These are phyloP conservation scores for Nicotiana benthamiana DNA, from an alignment of 257 asterid genomes.

Conservation along the genomic window DNA sequence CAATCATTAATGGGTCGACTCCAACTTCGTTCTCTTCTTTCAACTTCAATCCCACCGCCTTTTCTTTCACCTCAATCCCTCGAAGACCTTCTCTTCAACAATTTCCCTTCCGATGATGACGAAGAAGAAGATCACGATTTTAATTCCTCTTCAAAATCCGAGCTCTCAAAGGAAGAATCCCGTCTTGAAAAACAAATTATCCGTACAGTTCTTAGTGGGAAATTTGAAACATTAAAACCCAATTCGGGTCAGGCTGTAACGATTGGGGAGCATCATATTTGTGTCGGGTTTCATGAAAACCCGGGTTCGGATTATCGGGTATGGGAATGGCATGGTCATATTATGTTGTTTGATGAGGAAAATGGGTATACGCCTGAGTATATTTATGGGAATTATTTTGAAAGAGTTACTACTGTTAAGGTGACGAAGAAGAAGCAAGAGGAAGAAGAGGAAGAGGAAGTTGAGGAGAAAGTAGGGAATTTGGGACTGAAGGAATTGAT, in stretches of 20 bases:
- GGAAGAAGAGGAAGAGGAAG: slow-evolving; percentile 14
- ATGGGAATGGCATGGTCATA: slow-evolving; percentile 98
- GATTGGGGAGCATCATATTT: slow-evolving; percentile 81
- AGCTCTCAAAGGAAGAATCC: slow-evolving; percentile 74
- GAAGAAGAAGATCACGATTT: slow-evolving; percentile 24
- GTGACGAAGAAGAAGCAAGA: slow-evolving; percentile 13
- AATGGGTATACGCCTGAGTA: slow-evolving; percentile 84
- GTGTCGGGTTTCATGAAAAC: slow-evolving; percentile 81
- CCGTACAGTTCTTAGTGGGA: slow-evolving; percentile 52
- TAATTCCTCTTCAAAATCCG: slow-evolving; percentile 41
- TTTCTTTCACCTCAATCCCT: slow-evolving; percentile 42
- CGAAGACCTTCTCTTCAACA: slow-evolving; percentile 71
- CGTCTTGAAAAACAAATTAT: slow-evolving; percentile 75
- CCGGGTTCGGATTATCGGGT: slow-evolving; percentile 67
- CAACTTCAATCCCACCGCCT: slow-evolving; percentile 25
- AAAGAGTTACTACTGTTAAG: slow-evolving; percentile 36
- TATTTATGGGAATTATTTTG: slow-evolving; percentile 85
- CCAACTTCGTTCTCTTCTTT: slow-evolving; percentile 43
- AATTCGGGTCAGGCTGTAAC: slow-evolving; percentile 83
- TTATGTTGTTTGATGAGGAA: slow-evolving; percentile 88
- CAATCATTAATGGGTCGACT: slow-evolving; percentile 76
- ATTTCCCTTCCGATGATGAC: slow-evolving; percentile 42
- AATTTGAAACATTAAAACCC: slow-evolving; percentile 60
- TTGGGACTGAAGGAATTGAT: slow-evolving; percentile 81
- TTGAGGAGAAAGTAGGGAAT: slow-evolving; percentile 35